Evolutionary conservation across 2,329 filamentous ascomycete genomes (phyloP), one percentile per base, ranked within the genome.

Genomic region (Raffaelea deltoideospora): DNA sequence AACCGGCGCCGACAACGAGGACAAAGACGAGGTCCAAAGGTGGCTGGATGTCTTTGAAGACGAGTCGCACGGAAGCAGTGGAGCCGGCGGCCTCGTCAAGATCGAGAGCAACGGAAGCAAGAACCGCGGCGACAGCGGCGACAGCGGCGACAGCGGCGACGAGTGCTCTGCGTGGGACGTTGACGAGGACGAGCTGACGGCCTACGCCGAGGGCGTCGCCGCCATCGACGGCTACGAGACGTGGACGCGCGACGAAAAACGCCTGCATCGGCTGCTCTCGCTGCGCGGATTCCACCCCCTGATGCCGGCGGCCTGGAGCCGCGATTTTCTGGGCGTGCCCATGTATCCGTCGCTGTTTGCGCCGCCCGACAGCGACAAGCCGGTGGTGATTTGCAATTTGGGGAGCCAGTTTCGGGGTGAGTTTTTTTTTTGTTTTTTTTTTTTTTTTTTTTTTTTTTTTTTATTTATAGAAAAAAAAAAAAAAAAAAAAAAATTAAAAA

Each of bases 271-370:
- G 31, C 45, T 57, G 33, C 45, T 57, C 18, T 50, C 49, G 14
- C 48, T 58, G 39, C 52, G 54, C 31, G 55, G 55, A 2, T 42
- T 48, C 23, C 53, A 56, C 36, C 54, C 55, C 5, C 48, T 58
- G 44, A 46, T 58, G 35, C 50, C 51, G 10, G 50, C 48, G 3
- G 44, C 42, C 11, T 57, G 55, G 55, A 41, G 40, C 24, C 39
- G 50, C 36, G 48, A 51, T 39, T 54, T 56, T 37, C 43, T 47
- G 35, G 54, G 53, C 33, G 51, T 54, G 41, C 52, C 53, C 3
- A 44, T 57, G 39, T 49, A 51, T 7, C 47, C 48, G 8, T 43
- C 49, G 17, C 47, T 58, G 15, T 58, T 56, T 40, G 48, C 53
- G 10, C 48, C 48, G 4, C 17, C 26, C 1, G 36, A 41, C 4